phyloP scores from a whole-genome alignment of 495 filamentous ascomycete species.

The Cudoniella acicularis region DNA sequence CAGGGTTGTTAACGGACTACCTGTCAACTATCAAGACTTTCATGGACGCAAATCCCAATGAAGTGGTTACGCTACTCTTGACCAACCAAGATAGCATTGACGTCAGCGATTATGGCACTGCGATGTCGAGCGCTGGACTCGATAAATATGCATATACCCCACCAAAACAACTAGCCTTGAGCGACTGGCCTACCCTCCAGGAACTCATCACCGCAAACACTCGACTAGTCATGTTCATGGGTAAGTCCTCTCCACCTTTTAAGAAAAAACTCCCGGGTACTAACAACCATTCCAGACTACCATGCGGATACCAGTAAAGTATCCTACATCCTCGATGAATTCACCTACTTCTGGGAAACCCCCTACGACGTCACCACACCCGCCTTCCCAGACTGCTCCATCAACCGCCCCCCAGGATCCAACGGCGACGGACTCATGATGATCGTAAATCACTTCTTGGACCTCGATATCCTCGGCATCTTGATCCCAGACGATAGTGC shows the following conservation, averaged over 20 bases:
- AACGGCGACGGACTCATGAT: conserved; percentile 59
- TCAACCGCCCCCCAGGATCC: conserved; percentile 66
- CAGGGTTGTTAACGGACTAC: conserved; percentile 64
- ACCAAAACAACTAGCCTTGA: conserved; percentile 59
- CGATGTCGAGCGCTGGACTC: conserved; percentile 66
- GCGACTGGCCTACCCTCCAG: conserved; percentile 81
- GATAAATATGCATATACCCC: conserved; percentile 68
- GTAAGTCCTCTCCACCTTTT: conserved; percentile 13
- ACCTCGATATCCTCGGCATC: conserved; percentile 65
- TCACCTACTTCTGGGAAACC: conserved; percentile 73
- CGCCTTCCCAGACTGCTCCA: conserved; percentile 57
- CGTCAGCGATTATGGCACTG: conserved; percentile 54
- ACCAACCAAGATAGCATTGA: conserved; percentile 72
- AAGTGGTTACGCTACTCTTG: conserved; percentile 85
- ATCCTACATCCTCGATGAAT: conserved; percentile 74
- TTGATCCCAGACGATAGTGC: conserved; percentile 71
- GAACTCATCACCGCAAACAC: conserved; percentile 66
- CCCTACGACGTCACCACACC: conserved; percentile 62
- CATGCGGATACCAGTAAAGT: conserved; percentile 72
- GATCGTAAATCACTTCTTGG: conserved; percentile 91
- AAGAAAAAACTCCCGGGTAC: no score
- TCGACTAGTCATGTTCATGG: conserved; percentile 48
- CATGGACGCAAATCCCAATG: conserved; percentile 75
- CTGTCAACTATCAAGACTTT: conserved; percentile 64
- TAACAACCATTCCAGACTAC: conserved; percentile 58